These are phyloP conservation scores for Colletotrichum sp. DNA, from an alignment of 2,329 filamentous ascomycete species.

Conservation along the genomic window DNA sequence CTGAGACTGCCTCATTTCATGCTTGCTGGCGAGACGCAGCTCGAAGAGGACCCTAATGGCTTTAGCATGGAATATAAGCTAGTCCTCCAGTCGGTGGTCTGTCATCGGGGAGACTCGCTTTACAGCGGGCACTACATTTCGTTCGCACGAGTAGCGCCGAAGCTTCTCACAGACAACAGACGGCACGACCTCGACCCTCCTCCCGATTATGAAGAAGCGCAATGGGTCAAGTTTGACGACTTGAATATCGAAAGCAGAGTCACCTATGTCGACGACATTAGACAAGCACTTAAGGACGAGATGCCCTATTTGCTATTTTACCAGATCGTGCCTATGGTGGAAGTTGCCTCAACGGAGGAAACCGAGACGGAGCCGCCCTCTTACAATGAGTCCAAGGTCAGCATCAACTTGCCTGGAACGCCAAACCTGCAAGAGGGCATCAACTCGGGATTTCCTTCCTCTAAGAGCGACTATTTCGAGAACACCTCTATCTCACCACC, in stretches of 20 bases:
- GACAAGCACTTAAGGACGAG: conserved; percentile 79
- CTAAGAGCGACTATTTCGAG: conserved; percentile 52
- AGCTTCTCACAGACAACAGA: conserved; percentile 65
- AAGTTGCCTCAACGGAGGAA: conserved; percentile 60
- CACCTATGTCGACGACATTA: conserved; percentile 76
- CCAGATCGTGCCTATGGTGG: conserved; percentile 87
- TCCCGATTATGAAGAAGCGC: conserved; percentile 71
- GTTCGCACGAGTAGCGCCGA: conserved; percentile 77
- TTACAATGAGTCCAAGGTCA: conserved; percentile 58
- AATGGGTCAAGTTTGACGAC: conserved; percentile 95
- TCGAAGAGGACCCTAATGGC: conserved; percentile 60
- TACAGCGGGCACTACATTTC: conserved; percentile 92
- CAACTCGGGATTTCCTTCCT: conserved; percentile 29
- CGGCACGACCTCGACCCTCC: conserved; percentile 61
- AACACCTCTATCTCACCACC: conserved; percentile 34
- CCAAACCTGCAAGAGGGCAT: conserved; percentile 32
- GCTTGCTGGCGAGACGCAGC: conserved; percentile 72
- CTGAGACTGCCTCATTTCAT: conserved; percentile 91
- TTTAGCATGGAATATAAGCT: conserved; percentile 93
- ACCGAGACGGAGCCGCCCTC: conserved; percentile 61
- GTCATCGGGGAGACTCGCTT: conserved; percentile 85
- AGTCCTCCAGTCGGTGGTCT: conserved; percentile 88
- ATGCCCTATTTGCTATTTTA: conserved; percentile 96
- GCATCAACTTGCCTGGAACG: conserved; percentile 36
- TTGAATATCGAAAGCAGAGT: conserved; percentile 73